Base-by-base conservation (phyloP, 1,284 basidiomycete genomes). In the Irpex lacteus region DNA sequence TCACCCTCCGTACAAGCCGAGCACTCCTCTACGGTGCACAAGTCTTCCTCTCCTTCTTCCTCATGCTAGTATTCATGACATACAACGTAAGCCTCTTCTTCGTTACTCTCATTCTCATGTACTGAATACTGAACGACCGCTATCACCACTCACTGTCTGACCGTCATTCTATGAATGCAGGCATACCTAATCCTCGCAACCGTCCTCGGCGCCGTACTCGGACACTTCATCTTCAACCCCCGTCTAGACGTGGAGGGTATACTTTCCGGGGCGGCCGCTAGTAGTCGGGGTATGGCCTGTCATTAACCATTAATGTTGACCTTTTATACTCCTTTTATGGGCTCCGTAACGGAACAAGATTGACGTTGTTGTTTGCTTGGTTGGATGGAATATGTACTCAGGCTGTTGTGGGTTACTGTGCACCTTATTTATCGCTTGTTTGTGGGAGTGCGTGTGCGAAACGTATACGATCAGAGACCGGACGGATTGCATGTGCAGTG, bases 11-110 rank as follows among this genome's bases (percentile, higher is more conserved):
- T 18, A 63, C 81, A 15, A 70, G 86, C 38, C 83, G 92, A 36
- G 89, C 92, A 3, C 64, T 74, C 3, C 72, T 91, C 34, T 94
- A 94, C 70, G 91, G 86, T 36, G 75, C 77, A 5, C 85, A 84
- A 4, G 85, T 91, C 36, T 87, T 88, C 75, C 73, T 93, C 60
- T 92, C 91, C 32, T 92, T 92, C 80, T 94, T 94, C 83, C 85
- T 94, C 71, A 94, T 94, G 92, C 78, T 94, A 63, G 84, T 94
- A 54, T 93, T 92, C 78, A 94, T 94, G 91, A 94, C 92, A 5
- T 94, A 93, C 77, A 94, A 94, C 68, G 91, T 92, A 65, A 65
- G 76, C 32, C 3, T 32, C 32, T 34, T 6, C 32, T 6, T 68
- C 80, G 74, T 52, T 26, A n/a, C 40, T 38, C 60, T 34, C 56